These are phyloP conservation scores for Endoconidiophora polonica DNA, from an alignment of 2,329 filamentous ascomycete species.

Conservation along the genomic window DNA sequence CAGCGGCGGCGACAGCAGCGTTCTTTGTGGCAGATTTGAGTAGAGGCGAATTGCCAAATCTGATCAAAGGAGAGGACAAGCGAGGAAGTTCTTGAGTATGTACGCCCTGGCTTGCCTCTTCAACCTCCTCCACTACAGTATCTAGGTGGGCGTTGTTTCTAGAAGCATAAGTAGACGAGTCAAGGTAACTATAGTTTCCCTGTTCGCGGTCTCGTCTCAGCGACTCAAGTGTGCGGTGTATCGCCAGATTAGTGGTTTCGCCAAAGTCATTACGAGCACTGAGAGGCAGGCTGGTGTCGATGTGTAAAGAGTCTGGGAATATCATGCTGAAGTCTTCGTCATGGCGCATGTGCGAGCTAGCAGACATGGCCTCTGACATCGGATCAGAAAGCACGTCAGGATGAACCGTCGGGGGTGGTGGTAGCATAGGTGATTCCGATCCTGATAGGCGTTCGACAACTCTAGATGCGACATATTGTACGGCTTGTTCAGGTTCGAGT, in stretches of 20 bases:
- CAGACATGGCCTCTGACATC: constrained; percentile 8
- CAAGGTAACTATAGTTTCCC: neutral
- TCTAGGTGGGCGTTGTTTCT: neutral
- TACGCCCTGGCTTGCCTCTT: neutral
- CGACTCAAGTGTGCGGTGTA: constrained; percentile 37
- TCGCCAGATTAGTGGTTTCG: constrained; percentile 39
- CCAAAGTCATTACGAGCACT: constrained; percentile 30
- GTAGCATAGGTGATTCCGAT: neutral
- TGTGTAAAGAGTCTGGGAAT: constrained; percentile 35
- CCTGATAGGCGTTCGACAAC: no score
- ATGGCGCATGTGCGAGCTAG: constrained; percentile 10
- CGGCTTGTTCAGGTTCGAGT: neutral
- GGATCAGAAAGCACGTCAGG: constrained; percentile 2
- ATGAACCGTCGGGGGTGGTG: neutral
- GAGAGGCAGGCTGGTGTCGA: constrained; percentile 26
- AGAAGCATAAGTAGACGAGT: neutral
- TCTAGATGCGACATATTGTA: no score
- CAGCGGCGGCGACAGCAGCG: constrained; percentile 1
- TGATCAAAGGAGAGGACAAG: constrained; percentile 1
- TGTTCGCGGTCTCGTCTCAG: constrained; percentile 8
- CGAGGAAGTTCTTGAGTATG: neutral
- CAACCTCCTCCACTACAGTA: constrained; percentile 4
- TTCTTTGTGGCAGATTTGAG: constrained; percentile 8
- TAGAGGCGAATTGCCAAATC: constrained; percentile 8
- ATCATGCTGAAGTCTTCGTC: constrained; percentile 43